phyloP scores from a whole-genome alignment of 352 stramenopile genomes.

The Pythium myriotylum region DNA sequence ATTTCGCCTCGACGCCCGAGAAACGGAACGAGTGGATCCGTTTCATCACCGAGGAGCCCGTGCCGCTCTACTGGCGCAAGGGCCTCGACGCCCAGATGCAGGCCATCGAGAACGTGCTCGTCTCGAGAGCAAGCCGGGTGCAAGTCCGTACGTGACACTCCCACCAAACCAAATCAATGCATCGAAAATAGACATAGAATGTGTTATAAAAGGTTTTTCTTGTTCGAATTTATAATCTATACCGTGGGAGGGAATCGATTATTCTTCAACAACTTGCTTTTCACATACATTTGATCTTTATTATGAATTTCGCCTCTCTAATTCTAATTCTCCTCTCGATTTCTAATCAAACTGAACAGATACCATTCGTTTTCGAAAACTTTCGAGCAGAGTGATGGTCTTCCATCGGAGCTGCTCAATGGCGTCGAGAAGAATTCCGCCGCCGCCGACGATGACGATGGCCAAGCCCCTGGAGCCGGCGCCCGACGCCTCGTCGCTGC shows the following conservation, averaged over 20 bases:
- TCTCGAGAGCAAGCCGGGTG: neutral
- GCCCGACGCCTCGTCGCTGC: constrained; percentile 12
- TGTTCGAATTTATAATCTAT: too few relatives aligned
- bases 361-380: neutral
- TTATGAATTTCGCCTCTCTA: too few relatives aligned
- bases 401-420: neutral
- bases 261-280: too few relatives aligned
- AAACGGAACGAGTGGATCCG: neutral
- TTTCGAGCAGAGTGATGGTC: neutral
- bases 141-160: neutral
- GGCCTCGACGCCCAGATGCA: neutral
- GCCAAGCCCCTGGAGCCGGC: neutral
- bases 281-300: too few relatives aligned
- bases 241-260: too few relatives aligned
- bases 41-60: neutral
- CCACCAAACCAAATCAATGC: neutral
- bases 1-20: neutral
- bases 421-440: neutral
- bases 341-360: neutral
- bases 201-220: too few relatives aligned
- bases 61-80: neutral
- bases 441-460: neutral
- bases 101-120: neutral
- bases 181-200: neutral
- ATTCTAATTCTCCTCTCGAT: neutral